Base-by-base conservation (phyloP, 2,329 filamentous ascomycete species). In the Trichoderma sp. region DNA sequence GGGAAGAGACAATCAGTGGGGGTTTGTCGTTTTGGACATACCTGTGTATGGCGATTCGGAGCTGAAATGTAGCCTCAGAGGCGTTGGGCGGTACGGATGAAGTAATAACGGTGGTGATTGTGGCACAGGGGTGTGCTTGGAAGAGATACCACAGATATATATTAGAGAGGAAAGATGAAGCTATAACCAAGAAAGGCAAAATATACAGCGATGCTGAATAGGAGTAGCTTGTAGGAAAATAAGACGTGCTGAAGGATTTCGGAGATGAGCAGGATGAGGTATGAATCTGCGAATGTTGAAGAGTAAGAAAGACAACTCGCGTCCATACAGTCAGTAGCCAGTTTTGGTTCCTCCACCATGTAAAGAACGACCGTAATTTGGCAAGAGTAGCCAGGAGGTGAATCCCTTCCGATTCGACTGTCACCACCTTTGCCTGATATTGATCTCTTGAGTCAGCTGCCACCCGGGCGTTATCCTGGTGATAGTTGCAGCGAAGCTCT, bases 21-120 rank as follows among this genome's bases (percentile, higher is more conserved):
- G 27, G 52, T 50, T 63, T 59, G 42, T 59, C 64, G 17, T 52
- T 22, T 58, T 64, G 39, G 22, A 64, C 64, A 53, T 67, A 67
- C 67, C 67, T 66, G 64, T 66, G 53, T 67, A 56, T 37, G 53
- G 53, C 57, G 29, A 61, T 32, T 61, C 32, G 7, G 42, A 32
- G 63, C 19, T 52, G 25, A 39, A 50, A 32, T n/a, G 39, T 15
- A 13, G 39, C 10, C 25, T 19, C 19, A 37, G 54, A 58, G 25
- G 17, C 10, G 32, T 25, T n/a, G 9, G 9, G 29, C 15, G 10
- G 53, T 25, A 13, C 61, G 52, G 61, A 64, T 56, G 63, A 57
- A 65, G 52, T 2, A 65, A 35, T n/a, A 19, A 7, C 22, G 52
- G 35, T 65, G n/a, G 27, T 65, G 63, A 65, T 57, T 65, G 63